Conservation (phyloP, 1,284 basidiomycete genomes). For the Agroathelia rolfsii region DNA sequence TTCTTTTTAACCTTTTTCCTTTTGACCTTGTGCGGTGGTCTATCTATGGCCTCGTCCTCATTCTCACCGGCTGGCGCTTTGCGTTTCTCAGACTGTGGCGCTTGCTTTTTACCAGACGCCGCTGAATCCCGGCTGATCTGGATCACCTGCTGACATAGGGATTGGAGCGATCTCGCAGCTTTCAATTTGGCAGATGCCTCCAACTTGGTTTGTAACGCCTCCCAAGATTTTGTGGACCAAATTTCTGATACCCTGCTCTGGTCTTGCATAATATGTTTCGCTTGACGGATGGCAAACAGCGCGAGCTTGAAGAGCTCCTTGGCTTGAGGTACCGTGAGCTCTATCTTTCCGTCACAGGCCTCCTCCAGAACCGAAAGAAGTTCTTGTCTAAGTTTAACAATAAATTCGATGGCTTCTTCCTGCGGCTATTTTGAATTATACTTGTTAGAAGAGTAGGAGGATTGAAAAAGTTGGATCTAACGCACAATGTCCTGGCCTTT, state of each 20-base stretch:
- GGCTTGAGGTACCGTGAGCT: conserved; percentile 56
- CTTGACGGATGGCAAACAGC: conserved; percentile 57
- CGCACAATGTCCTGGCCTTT: conserved; percentile 44
- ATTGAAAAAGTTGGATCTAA: too few relatives aligned
- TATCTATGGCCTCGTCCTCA: conserved; percentile 31
- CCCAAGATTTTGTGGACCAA: conserved; percentile 39
- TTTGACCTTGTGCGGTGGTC: conserved; percentile 31
- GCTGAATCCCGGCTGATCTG: conserved; percentile 13
- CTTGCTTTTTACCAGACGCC: conserved; percentile 12
- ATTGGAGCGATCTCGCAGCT: conserved; percentile 32
- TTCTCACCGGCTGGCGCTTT: conserved; percentile 12
- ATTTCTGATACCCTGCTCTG: conserved; percentile 17
- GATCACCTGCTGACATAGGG: conserved; percentile 39
- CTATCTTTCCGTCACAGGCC: conserved; percentile 38
- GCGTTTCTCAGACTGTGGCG: conserved; percentile 8
- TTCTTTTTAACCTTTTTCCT: conserved; percentile 45
- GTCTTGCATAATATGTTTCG: conserved; percentile 31
- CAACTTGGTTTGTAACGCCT: conserved; percentile 25
- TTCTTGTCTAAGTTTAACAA: conserved; percentile 38
- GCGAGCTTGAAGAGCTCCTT: conserved; percentile 77
- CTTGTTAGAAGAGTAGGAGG: conserved; percentile 9
- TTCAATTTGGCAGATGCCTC: conserved; percentile 33
- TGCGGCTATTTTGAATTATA: conserved; percentile 17
- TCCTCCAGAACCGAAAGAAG: conserved; percentile 42
- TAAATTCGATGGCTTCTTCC: conserved; percentile 38